These are phyloP conservation scores for Mycena latifolia DNA, from an alignment of 768 basidiomycete genomes.

Conservation along the genomic window DNA sequence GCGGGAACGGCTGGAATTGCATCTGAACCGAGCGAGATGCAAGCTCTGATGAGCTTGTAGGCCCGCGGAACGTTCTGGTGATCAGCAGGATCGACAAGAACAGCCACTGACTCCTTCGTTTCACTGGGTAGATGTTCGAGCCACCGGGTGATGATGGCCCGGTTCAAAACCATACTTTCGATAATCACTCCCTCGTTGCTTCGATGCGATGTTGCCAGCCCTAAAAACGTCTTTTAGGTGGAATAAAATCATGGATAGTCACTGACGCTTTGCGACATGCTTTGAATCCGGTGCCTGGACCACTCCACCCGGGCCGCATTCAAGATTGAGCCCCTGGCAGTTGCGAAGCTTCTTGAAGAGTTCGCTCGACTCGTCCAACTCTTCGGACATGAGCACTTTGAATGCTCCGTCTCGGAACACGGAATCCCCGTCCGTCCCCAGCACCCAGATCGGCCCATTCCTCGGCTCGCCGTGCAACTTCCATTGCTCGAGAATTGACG, in stretches of 20 bases:
- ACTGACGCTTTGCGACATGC: neutral
- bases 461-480: neutral
- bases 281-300: neutral
- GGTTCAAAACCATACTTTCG: neutral
- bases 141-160: neutral
- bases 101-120: constrained; percentile 3
- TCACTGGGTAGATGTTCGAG: constrained; percentile 2
- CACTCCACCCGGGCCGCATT: neutral
- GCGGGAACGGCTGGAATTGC: neutral
- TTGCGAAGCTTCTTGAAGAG: neutral
- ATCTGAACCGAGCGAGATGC: neutral
- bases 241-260: neutral
- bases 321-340: neutral
- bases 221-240: neutral
- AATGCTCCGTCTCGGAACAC: neutral
- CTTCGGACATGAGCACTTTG: neutral
- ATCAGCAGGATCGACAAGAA: constrained; percentile 6
- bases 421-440: neutral
- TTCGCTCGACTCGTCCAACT: neutral
- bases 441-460: neutral
- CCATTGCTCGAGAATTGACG: neutral
- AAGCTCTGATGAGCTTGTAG: constrained; percentile 4
- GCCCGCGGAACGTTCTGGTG: constrained; percentile 12
- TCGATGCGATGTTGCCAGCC: neutral
- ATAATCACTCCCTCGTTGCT: neutral